phyloP scores from a whole-genome alignment of 1,139 yeast species.

The Candida sp. region DNA sequence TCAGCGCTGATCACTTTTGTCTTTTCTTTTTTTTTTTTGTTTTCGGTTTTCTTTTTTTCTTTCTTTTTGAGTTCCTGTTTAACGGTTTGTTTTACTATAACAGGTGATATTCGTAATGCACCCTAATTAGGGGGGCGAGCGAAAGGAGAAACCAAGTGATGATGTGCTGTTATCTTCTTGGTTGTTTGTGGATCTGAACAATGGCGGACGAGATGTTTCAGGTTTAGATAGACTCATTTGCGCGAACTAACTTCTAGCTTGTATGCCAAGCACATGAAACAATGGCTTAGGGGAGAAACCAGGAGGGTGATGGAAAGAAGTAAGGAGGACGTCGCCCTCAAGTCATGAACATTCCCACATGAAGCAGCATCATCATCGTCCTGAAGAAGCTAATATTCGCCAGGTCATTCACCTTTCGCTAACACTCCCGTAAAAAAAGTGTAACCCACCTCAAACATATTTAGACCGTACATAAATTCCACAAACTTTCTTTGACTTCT shows the following conservation, averaged over 20 bases:
- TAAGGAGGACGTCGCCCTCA: not conserved
- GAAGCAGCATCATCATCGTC: not conserved
- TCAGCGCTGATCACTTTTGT: not conserved
- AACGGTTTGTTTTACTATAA: not conserved
- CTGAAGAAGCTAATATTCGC: not conserved
- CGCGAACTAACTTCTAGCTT: too few species aligned
- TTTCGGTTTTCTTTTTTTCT: not conserved
- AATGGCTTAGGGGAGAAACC: not conserved
- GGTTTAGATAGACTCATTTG: too few species aligned
- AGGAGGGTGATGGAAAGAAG: not conserved
- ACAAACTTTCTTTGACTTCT: not conserved
- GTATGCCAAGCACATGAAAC: not conserved
- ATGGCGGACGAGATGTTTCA: too few species aligned
- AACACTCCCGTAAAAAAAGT: not conserved
- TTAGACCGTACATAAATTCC: not conserved
- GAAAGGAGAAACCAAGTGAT: too few species aligned
- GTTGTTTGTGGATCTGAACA: too few species aligned
- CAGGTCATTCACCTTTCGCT: not conserved
- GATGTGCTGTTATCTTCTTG: too few species aligned
- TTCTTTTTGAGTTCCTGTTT: not conserved
- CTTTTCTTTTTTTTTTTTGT: not conserved
- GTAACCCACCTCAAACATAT: not conserved
- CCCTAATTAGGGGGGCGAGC: too few species aligned
- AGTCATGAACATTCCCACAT: not conserved
- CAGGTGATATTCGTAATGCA: too few species aligned